These are phyloP conservation scores for Leccinum longicurvipes DNA, from an alignment of 768 basidiomycete species.

Conservation along the genomic window DNA sequence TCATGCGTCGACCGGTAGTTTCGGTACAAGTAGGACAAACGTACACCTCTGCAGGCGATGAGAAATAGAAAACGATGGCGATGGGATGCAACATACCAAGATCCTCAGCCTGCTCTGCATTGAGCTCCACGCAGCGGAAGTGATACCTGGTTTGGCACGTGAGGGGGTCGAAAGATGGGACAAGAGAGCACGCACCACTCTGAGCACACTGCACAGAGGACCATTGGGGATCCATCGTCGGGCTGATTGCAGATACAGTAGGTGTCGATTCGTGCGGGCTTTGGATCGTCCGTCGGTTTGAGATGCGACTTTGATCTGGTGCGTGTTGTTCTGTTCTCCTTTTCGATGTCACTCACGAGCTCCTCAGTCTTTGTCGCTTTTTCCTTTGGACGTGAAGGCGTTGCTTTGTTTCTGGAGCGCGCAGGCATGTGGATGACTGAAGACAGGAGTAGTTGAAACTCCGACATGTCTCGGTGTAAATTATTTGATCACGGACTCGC, in stretches of 20 bases:
- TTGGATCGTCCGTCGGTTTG: slow-evolving; percentile 18
- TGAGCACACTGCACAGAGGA: slow-evolving; percentile 65
- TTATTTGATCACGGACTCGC: no score
- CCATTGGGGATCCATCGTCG: slow-evolving; percentile 82
- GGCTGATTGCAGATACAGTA: slow-evolving; percentile 62
- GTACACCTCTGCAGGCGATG: slow-evolving; percentile 50
- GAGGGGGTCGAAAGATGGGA: not conserved
- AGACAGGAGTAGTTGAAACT: slow-evolving; percentile 32
- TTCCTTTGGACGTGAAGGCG: slow-evolving; percentile 18
- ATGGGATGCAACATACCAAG: slow-evolving; percentile 56
- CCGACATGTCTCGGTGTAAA: slow-evolving; percentile 22
- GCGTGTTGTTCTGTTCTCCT: slow-evolving; percentile 29
- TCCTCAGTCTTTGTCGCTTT: slow-evolving; percentile 17
- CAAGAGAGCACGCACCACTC: slow-evolving; percentile 55
- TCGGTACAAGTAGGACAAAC: slow-evolving; percentile 54
- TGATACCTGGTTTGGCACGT: slow-evolving; percentile 62
- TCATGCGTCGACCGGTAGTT: slow-evolving; percentile 60
- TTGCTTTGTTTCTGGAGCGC: slow-evolving; percentile 43
- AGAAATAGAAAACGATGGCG: slow-evolving; percentile 6
- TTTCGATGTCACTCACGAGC: slow-evolving; percentile 26
- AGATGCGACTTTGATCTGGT: slow-evolving; percentile 23
- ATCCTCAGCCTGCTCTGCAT: slow-evolving; percentile 64
- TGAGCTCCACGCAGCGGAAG: slow-evolving; percentile 70
- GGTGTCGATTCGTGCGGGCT: slow-evolving; percentile 19
- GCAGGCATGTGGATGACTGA: slow-evolving; percentile 39